phyloP scores from a whole-genome alignment of 2,329 filamentous ascomycete genomes.

The Neonectria ditissima region DNA sequence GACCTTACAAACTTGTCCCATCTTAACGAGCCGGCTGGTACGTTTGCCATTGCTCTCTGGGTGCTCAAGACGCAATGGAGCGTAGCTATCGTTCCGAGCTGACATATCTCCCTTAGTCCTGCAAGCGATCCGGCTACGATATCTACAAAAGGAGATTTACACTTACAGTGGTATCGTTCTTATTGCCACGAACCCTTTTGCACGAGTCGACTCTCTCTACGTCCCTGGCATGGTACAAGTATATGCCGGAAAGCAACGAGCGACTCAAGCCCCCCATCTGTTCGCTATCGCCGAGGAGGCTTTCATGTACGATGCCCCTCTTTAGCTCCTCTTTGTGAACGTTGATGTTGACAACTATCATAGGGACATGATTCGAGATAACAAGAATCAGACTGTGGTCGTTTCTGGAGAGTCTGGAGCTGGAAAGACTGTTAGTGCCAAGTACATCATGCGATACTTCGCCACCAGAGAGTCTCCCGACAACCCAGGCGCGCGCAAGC shows the following conservation, averaged over 20 bases:
- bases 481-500: conserved; percentile 82
- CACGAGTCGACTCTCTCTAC: conserved; percentile 96
- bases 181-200: conserved; percentile 98
- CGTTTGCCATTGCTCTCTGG: conserved; percentile 21
- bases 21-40: conserved; percentile 97
- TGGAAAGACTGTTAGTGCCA: conserved; percentile 98
- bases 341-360: conserved; percentile 51
- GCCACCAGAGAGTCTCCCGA: conserved; percentile 95
- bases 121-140: conserved; percentile 96
- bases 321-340: not conserved
- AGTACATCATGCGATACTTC: conserved; percentile 99
- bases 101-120: conserved; percentile 71
- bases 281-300: conserved; percentile 99
- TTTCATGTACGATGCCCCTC: conserved; percentile 75
- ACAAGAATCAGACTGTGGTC: conserved; percentile 97
- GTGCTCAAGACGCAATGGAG: not conserved
- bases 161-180: conserved; percentile 99
- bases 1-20: conserved; percentile 97
- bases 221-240: conserved; percentile 99
- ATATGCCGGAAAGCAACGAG: conserved; percentile 95
- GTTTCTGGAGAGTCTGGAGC: conserved; percentile 99
- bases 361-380: conserved; percentile 96
- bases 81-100: conserved; percentile 27
- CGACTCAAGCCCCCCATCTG: conserved; percentile 95
- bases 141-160: conserved; percentile 99